These are phyloP conservation scores for Candida buenavistaensis DNA, from an alignment of 1,139 yeast species.

Conservation along the genomic window DNA sequence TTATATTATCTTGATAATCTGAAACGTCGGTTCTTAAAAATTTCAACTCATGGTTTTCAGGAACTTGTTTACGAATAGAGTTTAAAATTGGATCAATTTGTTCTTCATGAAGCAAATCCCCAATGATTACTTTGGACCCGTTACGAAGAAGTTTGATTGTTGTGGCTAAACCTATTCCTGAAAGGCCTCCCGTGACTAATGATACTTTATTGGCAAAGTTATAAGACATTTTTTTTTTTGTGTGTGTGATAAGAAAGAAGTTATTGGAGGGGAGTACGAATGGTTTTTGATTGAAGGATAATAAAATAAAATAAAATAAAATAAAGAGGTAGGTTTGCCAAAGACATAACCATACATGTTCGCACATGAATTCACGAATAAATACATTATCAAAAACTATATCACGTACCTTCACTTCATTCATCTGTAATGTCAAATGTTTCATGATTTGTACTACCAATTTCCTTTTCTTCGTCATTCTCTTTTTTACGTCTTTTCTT, in stretches of 20 bases:
- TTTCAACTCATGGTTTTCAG: constrained; percentile 12
- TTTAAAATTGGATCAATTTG: constrained; percentile 12
- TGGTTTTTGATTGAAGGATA: not conserved
- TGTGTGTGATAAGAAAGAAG: not conserved
- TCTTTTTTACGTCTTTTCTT: constrained; percentile 10
- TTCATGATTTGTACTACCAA: constrained; percentile 6
- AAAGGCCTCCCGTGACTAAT: constrained; percentile 29
- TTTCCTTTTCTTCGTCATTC: constrained; percentile 11
- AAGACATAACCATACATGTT: not conserved
- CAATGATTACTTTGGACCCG: constrained; percentile 21
- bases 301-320: no score
- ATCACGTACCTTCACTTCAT: not conserved
- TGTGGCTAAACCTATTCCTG: constrained; percentile 27
- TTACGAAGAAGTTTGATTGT: constrained; percentile 20
- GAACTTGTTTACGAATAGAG: constrained; percentile 8
- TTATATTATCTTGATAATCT: constrained; percentile 40
- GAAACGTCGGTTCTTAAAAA: constrained; percentile 43
- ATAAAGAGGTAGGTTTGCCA: not conserved
- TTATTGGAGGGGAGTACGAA: not conserved
- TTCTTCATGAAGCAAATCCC: constrained; percentile 15
- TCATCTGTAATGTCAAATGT: constrained; percentile 6
- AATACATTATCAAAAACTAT: no score
- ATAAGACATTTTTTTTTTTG: constrained; percentile 9
- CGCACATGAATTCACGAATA: no score
- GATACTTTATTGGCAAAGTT: constrained; percentile 21